Evolutionary conservation across 2,329 filamentous ascomycete genomes (phyloP).

Genomic region (Neopestalotiopsis sp.): DNA sequence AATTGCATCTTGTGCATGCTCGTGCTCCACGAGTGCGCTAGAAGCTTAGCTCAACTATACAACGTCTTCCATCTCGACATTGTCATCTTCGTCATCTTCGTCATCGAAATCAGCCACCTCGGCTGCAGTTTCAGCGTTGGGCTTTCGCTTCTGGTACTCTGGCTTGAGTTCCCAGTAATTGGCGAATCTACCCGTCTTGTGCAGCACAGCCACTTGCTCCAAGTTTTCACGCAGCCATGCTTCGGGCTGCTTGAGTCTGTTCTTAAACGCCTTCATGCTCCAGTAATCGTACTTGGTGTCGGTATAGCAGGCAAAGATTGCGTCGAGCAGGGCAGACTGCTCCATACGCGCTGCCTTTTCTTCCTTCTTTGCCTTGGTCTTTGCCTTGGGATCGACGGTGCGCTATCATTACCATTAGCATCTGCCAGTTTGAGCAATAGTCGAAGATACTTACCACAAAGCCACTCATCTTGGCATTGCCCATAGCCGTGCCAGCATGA

Average conservation of each 20-base stretch:
- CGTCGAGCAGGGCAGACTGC: conserved; percentile 84
- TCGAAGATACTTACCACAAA: conserved; percentile 59
- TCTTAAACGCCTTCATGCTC: conserved; percentile 87
- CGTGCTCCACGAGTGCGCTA: no score
- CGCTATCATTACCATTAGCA: conserved; percentile 25
- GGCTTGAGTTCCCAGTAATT: conserved; percentile 84
- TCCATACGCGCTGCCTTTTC: conserved; percentile 78
- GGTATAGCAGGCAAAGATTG: conserved; percentile 82
- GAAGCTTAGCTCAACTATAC: conserved; percentile 6
- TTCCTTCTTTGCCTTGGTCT: conserved; percentile 70
- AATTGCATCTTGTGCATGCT: background rate
- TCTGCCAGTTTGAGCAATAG: background rate
- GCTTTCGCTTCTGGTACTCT: conserved; percentile 57
- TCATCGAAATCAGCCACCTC: conserved; percentile 50
- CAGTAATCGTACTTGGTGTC: conserved; percentile 81
- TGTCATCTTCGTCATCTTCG: conserved; percentile 61
- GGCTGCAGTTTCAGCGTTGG: conserved; percentile 54
- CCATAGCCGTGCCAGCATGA: conserved; percentile 59
- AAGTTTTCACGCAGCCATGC: conserved; percentile 88
- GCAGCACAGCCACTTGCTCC: conserved; percentile 80
- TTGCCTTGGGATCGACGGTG: conserved; percentile 43
- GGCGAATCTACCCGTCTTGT: conserved; percentile 83
- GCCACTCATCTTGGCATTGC: conserved; percentile 49
- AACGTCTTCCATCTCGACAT: conserved; percentile 84
- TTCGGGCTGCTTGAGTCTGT: conserved; percentile 82